Evolutionary conservation across 306 rosid genomes (phyloP).

Genomic region (Begonia peltatifolia): DNA sequence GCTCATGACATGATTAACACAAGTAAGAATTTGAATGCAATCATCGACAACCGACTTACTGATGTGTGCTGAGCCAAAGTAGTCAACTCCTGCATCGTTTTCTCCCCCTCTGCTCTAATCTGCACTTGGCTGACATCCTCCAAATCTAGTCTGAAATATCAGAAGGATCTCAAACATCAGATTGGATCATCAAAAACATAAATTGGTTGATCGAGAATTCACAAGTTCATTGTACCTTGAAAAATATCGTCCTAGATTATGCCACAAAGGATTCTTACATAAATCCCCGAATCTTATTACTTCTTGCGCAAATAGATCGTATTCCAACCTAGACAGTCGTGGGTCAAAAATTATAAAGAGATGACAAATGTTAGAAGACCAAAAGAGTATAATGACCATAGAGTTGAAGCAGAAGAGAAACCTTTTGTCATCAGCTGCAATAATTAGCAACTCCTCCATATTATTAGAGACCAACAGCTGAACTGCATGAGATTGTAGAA

Average conservation of each 20-base stretch:
- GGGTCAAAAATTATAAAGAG: conserved; percentile 8
- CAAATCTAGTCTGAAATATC: conserved; percentile 52
- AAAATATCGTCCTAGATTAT: conserved; percentile 63
- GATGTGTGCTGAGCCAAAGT: conserved; percentile 53
- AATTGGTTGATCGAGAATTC: conserved; percentile 6
- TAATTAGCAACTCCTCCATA: conserved; percentile 45
- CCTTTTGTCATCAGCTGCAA: conserved; percentile 95
- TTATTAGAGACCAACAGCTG: conserved; percentile 53
- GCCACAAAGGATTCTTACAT: conserved; percentile 94
- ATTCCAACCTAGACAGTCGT: conserved; percentile 52
- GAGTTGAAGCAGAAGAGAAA: conserved; percentile 17
- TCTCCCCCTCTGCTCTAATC: conserved; percentile 39
- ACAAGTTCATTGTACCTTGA: conserved; percentile 28
- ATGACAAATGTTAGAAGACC: neutral
- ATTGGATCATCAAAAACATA: conserved; percentile 7
- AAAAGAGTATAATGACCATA: too few relatives aligned
- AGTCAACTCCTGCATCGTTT: conserved; percentile 57
- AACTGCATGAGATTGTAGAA: conserved; percentile 55
- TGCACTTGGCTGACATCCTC: conserved; percentile 28
- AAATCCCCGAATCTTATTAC: conserved; percentile 73
- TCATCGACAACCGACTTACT: conserved; percentile 38
- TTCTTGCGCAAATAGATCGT: conserved; percentile 48
- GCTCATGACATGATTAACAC: neutral
- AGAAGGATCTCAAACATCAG: conserved; percentile 13
- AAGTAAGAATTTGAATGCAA: neutral